Evolutionary conservation across 2,329 filamentous ascomycete species (phyloP), one percentile per base, ranked within the genome.

Genomic region (Aspergillus flavus): DNA sequence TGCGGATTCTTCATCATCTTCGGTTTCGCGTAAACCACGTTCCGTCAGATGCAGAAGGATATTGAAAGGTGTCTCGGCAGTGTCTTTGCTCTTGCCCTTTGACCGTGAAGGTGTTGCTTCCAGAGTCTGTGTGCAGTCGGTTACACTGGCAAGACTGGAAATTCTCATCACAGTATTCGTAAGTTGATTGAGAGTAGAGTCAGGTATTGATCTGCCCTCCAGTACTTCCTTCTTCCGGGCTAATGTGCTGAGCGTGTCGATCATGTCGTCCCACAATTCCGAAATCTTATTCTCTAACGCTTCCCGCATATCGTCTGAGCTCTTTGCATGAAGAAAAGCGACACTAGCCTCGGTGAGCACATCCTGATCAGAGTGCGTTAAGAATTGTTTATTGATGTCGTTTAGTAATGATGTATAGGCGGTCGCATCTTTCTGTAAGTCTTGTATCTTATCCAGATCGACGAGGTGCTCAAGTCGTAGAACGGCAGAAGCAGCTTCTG

Each of bases 311-410:
- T 97, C 94, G 64, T 95, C 93, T 65, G 93, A 94, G 64, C 89
- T 89, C 67, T 92, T 89, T 10, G 94, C 93, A 74, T 96, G 93
- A 36, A 97, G 81, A 43, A 99, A 86, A 6, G 94, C 92, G 26
- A 88, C 85, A 32, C 91, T 90, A 16, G 93, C 94, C 76, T 97
- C 94, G 12, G 88, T 88, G 53, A 99, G 84, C 21, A 98, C 94
- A 61, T 87, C 87, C 70, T 92, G 91, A 72, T 96, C 92, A 50
- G 92, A 91, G 73, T 99, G 95, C n/a, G 93, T 89, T 71, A 91
- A 89, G 79, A 99, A 98, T 71, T 99, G 95, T 62, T 92, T 93
- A 76, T 92, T 93, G 70, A 98, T 93, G 72, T 97, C 94, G 69
- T 97, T 93, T 1, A 99, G 83, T 34, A 98, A 81, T 26, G 90